phyloP scores from a whole-genome alignment of 2,329 filamentous ascomycete species.

The Diaporthe eres region DNA sequence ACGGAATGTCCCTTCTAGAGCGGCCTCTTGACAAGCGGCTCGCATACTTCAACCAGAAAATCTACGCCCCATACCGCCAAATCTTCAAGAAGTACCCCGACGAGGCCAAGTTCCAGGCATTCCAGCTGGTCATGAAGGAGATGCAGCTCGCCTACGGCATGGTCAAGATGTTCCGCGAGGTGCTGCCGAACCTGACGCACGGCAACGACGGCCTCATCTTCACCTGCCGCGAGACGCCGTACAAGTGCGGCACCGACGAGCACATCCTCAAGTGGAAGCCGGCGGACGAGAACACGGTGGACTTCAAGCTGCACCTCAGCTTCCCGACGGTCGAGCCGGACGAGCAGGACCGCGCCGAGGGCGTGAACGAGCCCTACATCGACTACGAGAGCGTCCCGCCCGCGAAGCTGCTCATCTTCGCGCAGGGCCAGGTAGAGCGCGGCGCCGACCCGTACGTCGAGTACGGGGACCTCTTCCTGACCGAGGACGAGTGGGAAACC shows the following conservation, averaged over 20 bases:
- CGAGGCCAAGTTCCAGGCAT: conserved; percentile 79
- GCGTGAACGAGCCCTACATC: conserved; percentile 71
- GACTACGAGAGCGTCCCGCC: conserved; percentile 87
- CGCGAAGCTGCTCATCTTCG: conserved; percentile 80
- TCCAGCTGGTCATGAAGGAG: conserved; percentile 87
- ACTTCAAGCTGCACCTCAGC: conserved; percentile 84
- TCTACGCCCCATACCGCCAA: conserved; percentile 79
- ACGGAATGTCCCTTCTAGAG: conserved; percentile 81
- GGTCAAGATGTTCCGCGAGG: conserved; percentile 90
- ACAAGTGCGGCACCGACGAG: conserved; percentile 90
- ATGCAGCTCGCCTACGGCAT: conserved; percentile 92
- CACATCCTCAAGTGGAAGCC: conserved; percentile 99
- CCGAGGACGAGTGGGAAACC: conserved; percentile 84
- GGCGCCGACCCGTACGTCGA: conserved; percentile 69
- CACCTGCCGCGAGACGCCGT: conserved; percentile 90
- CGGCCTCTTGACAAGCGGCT: conserved; percentile 90
- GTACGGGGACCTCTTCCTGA: conserved; percentile 78
- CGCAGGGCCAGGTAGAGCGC: conserved; percentile 65
- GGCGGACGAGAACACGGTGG: conserved; percentile 93
- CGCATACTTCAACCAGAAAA: conserved; percentile 84
- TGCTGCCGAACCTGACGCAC: conserved; percentile 87
- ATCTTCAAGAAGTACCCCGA: conserved; percentile 76
- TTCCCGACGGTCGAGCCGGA: conserved; percentile 82
- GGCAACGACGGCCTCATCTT: conserved; percentile 98
- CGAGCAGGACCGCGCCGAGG: conserved; percentile 76